Evolutionary conservation across 2,329 filamentous ascomycete species (phyloP).

Genomic region (Monilinia fructigena): DNA sequence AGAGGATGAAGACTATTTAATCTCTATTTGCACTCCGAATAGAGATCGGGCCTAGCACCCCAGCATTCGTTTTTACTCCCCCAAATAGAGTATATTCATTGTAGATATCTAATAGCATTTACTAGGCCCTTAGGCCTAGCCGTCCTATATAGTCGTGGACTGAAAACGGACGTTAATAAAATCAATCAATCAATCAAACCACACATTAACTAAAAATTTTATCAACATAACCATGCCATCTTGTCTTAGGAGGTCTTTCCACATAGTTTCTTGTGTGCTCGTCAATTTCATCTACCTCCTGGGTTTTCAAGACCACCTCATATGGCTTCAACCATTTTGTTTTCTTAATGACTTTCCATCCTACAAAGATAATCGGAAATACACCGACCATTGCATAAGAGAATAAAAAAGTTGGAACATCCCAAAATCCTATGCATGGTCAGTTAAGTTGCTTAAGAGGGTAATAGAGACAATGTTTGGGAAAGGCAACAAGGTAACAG

Average conservation of each 20-base stretch:
- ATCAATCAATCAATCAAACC: too few species aligned
- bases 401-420: constrained; percentile 60
- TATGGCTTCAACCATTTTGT: constrained; percentile 52
- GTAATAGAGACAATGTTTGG: background rate
- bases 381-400: constrained; percentile 58
- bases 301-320: constrained; percentile 53
- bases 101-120: too few species aligned
- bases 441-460: background rate
- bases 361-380: constrained; percentile 57
- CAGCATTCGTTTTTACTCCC: too few species aligned
- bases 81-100: too few species aligned
- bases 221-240: constrained; percentile 32
- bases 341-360: constrained; percentile 60
- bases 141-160: too few species aligned
- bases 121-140: too few species aligned
- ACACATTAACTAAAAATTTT: constrained; percentile 29
- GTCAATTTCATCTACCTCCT: constrained; percentile 59
- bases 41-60: too few species aligned
- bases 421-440: constrained; percentile 47
- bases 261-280: constrained; percentile 58
- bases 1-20: too few species aligned
- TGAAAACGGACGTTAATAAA: too few species aligned
- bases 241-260: constrained; percentile 32
- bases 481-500: background rate
- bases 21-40: too few species aligned